These are phyloP conservation scores for Maudiozyma barnettii DNA, from an alignment of 805 yeast genomes.

Conservation along the genomic window DNA sequence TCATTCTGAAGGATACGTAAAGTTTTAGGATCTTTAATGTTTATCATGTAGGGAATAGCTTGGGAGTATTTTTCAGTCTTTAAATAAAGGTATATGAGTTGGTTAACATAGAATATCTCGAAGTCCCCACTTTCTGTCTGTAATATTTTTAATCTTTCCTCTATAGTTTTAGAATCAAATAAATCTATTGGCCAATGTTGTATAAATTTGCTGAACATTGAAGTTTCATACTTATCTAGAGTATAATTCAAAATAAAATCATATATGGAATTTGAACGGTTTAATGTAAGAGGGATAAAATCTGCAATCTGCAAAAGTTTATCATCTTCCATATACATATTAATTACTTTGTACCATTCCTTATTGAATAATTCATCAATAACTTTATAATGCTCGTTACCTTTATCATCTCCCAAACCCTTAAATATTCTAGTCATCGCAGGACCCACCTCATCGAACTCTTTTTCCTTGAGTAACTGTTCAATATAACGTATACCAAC, in stretches of 20 bases:
- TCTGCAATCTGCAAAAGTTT: slow-evolving; percentile 40
- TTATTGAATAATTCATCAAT: slow-evolving; percentile 15
- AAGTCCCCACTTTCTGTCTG: slow-evolving; percentile 29
- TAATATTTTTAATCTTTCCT: slow-evolving; percentile 38
- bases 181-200: slow-evolving; percentile 48
- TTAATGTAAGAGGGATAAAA: slow-evolving; percentile 43
- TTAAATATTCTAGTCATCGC: slow-evolving; percentile 20
- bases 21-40: slow-evolving; percentile 43
- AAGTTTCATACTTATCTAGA: slow-evolving; percentile 29
- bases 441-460: slow-evolving; percentile 46
- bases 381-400: neutral
- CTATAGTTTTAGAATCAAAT: slow-evolving; percentile 39
- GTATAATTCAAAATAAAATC: slow-evolving; percentile 40
- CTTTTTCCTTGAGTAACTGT: slow-evolving; percentile 31
- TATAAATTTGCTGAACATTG: slow-evolving; percentile 36
- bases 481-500: slow-evolving; percentile 50
- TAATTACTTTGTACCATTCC: slow-evolving; percentile 62
- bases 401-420: slow-evolving; percentile 1
- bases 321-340: slow-evolving; percentile 39
- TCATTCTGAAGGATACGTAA: slow-evolving; percentile 50
- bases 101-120: slow-evolving; percentile 30
- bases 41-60: slow-evolving; percentile 58
- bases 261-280: slow-evolving; percentile 34
- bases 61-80: slow-evolving; percentile 46
- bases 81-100: slow-evolving; percentile 46